These are phyloP conservation scores for Curvularia eragrostidis DNA, from an alignment of 2,329 filamentous ascomycete species.

Conservation along the genomic window DNA sequence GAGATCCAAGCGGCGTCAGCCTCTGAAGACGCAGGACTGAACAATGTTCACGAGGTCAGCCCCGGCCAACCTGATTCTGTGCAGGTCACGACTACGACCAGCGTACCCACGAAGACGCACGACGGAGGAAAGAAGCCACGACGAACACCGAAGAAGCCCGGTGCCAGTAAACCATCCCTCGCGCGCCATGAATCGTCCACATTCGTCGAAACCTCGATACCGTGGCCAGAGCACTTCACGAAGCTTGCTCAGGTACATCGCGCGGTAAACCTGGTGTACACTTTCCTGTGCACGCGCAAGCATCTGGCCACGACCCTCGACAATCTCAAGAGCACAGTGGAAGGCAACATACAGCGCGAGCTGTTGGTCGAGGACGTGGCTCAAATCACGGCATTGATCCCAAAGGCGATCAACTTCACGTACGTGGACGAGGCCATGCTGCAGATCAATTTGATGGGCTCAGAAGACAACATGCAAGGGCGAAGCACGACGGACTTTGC, in stretches of 20 bases:
- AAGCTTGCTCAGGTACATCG: slow-evolving; percentile 77
- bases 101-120: slow-evolving; percentile 62
- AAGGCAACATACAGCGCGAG: slow-evolving; percentile 76
- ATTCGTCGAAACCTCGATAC: slow-evolving; percentile 59
- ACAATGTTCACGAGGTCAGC: slow-evolving; percentile 3
- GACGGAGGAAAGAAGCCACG: slow-evolving; percentile 63
- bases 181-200: slow-evolving; percentile 56
- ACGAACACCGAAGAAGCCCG: slow-evolving; percentile 52
- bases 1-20: slow-evolving; percentile 16
- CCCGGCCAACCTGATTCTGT: neutral
- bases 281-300: slow-evolving; percentile 92
- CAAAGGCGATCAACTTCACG: slow-evolving; percentile 78
- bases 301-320: slow-evolving; percentile 91
- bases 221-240: slow-evolving; percentile 80
- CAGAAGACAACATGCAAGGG: slow-evolving; percentile 70
- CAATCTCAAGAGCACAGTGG: slow-evolving; percentile 83
- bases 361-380: slow-evolving; percentile 81
- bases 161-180: slow-evolving; percentile 47
- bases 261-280: slow-evolving; percentile 90
- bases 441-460: slow-evolving; percentile 77
- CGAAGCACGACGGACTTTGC: slow-evolving; percentile 58
- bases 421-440: slow-evolving; percentile 87
- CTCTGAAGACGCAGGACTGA: slow-evolving; percentile 15
- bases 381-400: slow-evolving; percentile 77
- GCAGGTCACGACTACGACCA: slow-evolving; percentile 48